phyloP scores from a whole-genome alignment of 31 red algal genomes.

The Asparagopsis taxiformis region DNA sequence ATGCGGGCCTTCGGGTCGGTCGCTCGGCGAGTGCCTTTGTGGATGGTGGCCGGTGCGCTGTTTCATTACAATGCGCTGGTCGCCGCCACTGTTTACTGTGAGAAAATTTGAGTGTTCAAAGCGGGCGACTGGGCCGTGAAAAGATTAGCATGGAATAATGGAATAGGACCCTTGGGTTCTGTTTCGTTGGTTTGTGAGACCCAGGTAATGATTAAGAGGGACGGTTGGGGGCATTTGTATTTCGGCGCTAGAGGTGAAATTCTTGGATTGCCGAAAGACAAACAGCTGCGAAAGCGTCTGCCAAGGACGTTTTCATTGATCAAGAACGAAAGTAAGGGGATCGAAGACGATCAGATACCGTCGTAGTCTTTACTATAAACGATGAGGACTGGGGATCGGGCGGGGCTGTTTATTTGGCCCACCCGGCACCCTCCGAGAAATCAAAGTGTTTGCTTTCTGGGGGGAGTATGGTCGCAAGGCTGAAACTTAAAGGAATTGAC shows the following conservation, averaged over 20 bases:
- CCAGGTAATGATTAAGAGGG: constrained; percentile 75
- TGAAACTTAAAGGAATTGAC: too few species aligned
- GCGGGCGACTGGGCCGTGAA: constrained; percentile 63
- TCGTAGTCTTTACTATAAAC: constrained; percentile 55
- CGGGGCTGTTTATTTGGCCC: too few species aligned
- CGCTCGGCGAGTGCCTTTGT: constrained; percentile 25
- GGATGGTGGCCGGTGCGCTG: constrained; percentile 24
- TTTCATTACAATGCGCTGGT: constrained; percentile 4
- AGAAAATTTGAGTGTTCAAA: constrained; percentile 84
- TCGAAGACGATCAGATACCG: too few species aligned
- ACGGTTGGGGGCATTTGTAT: constrained; percentile 70
- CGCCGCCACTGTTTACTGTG: constrained; percentile 69
- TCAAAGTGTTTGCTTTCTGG: too few species aligned
- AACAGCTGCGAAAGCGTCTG: constrained; percentile 76
- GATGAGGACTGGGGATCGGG: too few species aligned
- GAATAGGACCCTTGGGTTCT: constrained; percentile 60
- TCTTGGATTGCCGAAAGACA: too few species aligned
- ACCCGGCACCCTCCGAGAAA: too few species aligned
- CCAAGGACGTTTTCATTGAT: too few species aligned
- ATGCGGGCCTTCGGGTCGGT: constrained; percentile 24
- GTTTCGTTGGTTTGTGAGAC: constrained; percentile 58
- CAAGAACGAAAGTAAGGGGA: too few species aligned
- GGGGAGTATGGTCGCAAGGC: too few species aligned
- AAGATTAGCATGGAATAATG: constrained; percentile 91
- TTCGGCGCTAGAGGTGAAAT: too few species aligned